Evolutionary conservation across 23 red algal species (phyloP), one percentile per base, ranked within the genome.

Genomic region (Chondrus crispus): DNA sequence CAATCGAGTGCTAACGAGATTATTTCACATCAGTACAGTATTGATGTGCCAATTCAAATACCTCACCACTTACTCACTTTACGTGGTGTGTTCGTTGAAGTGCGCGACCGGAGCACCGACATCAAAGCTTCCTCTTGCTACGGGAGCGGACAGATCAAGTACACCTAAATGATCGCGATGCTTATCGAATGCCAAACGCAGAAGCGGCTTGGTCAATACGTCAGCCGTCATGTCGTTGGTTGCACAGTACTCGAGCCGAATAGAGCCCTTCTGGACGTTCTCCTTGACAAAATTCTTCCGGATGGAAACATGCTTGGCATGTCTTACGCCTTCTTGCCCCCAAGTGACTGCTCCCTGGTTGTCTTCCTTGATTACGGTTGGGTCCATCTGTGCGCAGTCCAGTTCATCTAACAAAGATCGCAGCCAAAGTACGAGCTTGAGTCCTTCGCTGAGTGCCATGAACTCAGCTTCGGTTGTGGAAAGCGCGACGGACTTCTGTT

Each of bases 401-500:
- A 66, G 35, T 32, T 66, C 1, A 22, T 32, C 35, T 32, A 66
- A 66, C 0, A 66, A 66, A 66, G 26, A 22, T 32, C 60, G 60
- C 26, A 66, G 60, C 60, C 60, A 66, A 66, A 66, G 26, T 1
- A 66, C 60, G 9, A 66, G 35, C 60, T 66, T 66, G 26, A n/a
- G 26, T 32, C 60, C 60, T 32, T 55, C 0, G 35, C 7, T 66
- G 26, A 66, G 26, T 9, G 91, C 81, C 32, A 94, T 76, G 41
- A 29, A 88, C 39, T 94, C 81, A 2, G 63, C 81, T 77, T 94
- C 64, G 11, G 70, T 52, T 57, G 91, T 87, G n/a, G 91, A 87
- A 36, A 69, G 26, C 18, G 91, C 81, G 24, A 87, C 43, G 45
- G 50, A 75, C 0, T 26, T 53, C 48, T 87, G 91, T 26, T 60